Evolutionary conservation across 306 rosid genomes (phyloP), one percentile per base, ranked within the genome.

Genomic region (Rubus parviflorus): DNA sequence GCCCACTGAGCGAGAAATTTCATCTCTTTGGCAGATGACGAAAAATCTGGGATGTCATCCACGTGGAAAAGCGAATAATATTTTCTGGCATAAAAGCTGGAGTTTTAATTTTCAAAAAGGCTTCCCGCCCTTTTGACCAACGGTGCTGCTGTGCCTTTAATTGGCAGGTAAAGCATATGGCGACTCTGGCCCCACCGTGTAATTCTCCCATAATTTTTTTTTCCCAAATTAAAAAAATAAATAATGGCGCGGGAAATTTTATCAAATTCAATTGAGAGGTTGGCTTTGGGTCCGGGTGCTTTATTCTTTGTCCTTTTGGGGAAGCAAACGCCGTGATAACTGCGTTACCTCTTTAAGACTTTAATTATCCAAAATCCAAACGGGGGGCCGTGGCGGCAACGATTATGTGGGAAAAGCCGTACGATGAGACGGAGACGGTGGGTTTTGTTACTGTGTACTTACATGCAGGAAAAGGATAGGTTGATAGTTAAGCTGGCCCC

Each of bases 191-290:
- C 78, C 60, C 42, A 38, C 35, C 57, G 14, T 15, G 13, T 14
- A 1, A 17, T 77, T 58, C 20, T 8, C 35, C 11, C n/a, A n/a
- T n/a, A n/a, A n/a, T 25, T 58, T 60, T 35, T 13, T 62, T 22
- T 47, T 20, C 48, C 5, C 2, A 12, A 60, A 49, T 9, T 6
- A 46, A 30, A n/a, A 60, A 58, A 25, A 58, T 23, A 70, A 41
- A 0, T 53, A n/a, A 15, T 49, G 80, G 80, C 76, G 83, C 76
- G 83, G 80, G 80, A 80, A 48, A 23, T 4, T 30, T 30, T 74
- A 79, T 83, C 70, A 79, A 79, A 51, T 83, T 14, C 20, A 72
- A 35, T 83, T 72, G 72, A 71, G 78, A n/a, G 62, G 3, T 41
- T 3, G 60, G 68, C 8, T 45, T 41, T 35, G 3, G 69, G 73